Evolutionary conservation across 768 basidiomycete genomes (phyloP), one percentile per base, ranked within the genome.

Genomic region (Boletellus ananiceps): DNA sequence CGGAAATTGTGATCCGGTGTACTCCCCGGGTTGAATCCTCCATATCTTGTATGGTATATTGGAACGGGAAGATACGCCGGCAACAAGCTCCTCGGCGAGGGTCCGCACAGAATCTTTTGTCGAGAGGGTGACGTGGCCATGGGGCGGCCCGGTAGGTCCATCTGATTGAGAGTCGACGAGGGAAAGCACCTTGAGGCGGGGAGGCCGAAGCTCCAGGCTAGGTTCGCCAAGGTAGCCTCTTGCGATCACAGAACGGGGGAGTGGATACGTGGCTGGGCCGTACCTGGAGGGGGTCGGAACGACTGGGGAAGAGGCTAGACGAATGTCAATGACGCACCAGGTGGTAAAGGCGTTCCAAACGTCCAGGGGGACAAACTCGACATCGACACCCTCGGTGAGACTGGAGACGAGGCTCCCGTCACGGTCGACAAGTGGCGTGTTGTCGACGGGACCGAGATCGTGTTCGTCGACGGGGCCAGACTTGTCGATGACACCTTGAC

Each of bases 361-460:
- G 21, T 76, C 74, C 50, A 75, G 71, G 2, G 91, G 88, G 3
- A 96, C 74, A 56, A 81, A 86, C 63, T 89, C 86, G 44, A 86
- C 78, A 61, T 96, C 78, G 25, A 80, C 63, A 18, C 81, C 79
- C 60, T 93, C 88, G 23, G 70, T 54, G 14, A 85, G 62, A 51
- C 71, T 71, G 4, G 67, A 64, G 46, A 62, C 60, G 47, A 79
- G 66, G 50, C 72, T 61, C 38, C 78, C 80, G 49, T 75, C 72
- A 11, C 69, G 60, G 60, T 83, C 81, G 46, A 88, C 65, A 39
- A 95, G 73, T 14, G 69, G 61, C 18, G 81, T 70, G 66, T 93
- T 94, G 64, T 93, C 81, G 44, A 94, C 81, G 27, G 88, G 80
- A 21, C 84, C 84, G 51, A 91, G 64, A 51, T 84, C 76, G 19